These are phyloP conservation scores for Dioscorea cayenensis DNA, from an alignment of 116 monocot species.

Conservation along the genomic window DNA sequence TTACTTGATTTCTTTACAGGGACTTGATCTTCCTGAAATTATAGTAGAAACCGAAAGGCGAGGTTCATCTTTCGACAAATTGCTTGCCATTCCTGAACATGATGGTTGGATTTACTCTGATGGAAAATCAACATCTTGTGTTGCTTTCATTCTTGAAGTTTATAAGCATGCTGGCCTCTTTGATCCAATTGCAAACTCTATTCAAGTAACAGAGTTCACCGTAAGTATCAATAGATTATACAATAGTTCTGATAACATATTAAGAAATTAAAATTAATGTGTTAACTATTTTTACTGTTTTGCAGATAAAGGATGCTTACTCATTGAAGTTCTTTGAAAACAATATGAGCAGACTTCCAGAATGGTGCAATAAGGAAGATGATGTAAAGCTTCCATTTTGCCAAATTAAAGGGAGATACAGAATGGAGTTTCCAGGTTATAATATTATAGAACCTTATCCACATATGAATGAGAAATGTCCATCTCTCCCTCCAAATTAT, in stretches of 20 bases:
- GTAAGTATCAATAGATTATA: slow-evolving; percentile 32
- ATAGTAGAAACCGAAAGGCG: slow-evolving; percentile 65
- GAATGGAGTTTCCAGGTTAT: slow-evolving; percentile 76
- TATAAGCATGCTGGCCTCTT: slow-evolving; percentile 87
- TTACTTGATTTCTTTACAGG: slow-evolving; percentile 21
- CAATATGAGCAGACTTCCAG: slow-evolving; percentile 48
- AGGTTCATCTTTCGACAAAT: slow-evolving; percentile 63
- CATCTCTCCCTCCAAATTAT: slow-evolving; percentile 62
- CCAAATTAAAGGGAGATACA: slow-evolving; percentile 68
- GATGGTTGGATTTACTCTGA: slow-evolving; percentile 81
- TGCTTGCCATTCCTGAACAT: slow-evolving; percentile 72
- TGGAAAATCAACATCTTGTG: slow-evolving; percentile 83
- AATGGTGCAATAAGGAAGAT: slow-evolving; percentile 85
- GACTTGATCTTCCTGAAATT: slow-evolving; percentile 59
- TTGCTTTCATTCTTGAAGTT: slow-evolving; percentile 78
- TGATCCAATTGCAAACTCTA: slow-evolving; percentile 35
- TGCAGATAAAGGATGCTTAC: slow-evolving; percentile 89
- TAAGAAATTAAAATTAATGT: neutral
- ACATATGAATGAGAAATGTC: slow-evolving; percentile 82
- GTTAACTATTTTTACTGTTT: neutral
- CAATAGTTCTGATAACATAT: no score
- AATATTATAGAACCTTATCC: slow-evolving; percentile 63
- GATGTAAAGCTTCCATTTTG: slow-evolving; percentile 65
- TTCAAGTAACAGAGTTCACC: slow-evolving; percentile 91
- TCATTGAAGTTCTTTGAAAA: slow-evolving; percentile 73